phyloP scores from a whole-genome alignment of 805 yeast genomes.

The Starmerella bacillaris region DNA sequence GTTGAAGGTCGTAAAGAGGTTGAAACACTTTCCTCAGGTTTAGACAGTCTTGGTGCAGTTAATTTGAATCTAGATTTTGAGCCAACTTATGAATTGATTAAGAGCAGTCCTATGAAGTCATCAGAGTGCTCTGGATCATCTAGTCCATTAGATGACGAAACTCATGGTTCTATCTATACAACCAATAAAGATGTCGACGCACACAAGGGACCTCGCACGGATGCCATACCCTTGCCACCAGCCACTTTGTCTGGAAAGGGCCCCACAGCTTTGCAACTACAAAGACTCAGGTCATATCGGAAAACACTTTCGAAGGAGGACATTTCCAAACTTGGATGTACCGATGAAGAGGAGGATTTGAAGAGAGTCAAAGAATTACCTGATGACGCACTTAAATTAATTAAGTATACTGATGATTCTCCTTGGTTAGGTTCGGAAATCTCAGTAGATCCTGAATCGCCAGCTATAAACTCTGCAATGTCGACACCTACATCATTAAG shows the following conservation, averaged over 20 bases:
- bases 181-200: background rate
- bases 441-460: conserved; percentile 1
- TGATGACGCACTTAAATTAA: conserved; percentile 14
- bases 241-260: conserved; percentile 8
- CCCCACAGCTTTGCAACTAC: conserved; percentile 11
- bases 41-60: background rate
- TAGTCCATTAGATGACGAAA: background rate
- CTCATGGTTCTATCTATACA: too few species aligned
- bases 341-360: conserved; percentile 9
- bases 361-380: conserved; percentile 13
- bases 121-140: background rate
- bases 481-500: background rate
- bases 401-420: conserved; percentile 15
- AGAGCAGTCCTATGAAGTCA: too few species aligned
- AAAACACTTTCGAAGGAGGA: conserved; percentile 6
- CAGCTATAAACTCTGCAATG: background rate
- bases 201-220: background rate
- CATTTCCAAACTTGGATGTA: conserved; percentile 1
- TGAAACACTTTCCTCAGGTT: background rate
- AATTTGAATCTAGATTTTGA: background rate
- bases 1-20: background rate
- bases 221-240: background rate
- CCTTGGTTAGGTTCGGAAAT: conserved; percentile 13
- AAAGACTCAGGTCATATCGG: conserved; percentile 16
- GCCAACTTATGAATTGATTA: background rate